Evolutionary conservation across 148 eudicot genomes (phyloP), one percentile per base, ranked within the genome.

Genomic region (Amaranthus hypochondriacus): DNA sequence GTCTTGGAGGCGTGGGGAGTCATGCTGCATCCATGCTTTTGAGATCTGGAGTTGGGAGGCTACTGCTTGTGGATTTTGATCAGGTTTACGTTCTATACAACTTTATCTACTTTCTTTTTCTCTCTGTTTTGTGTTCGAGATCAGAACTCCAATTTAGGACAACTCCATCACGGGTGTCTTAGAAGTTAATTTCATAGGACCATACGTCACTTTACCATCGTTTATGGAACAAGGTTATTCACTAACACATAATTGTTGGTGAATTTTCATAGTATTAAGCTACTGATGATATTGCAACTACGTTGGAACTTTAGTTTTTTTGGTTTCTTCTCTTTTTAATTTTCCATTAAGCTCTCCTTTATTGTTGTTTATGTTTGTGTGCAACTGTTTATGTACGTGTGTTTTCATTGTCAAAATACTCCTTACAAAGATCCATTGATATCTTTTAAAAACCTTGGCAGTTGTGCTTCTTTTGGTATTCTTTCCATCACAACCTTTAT

Each of bases 1-100:
- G 98, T 78, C 98, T 95, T 77, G 98, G 98, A 68, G 98, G 98
- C 59, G 98, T 95, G 70, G 98, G 98, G 50, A 95, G 98, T 81
- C 98, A 95, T 83, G 98, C 97, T 75, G 98, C 98, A 73, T 87
- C 90, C 71, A 92, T 95, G 97, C 93, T 95, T 83, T 79, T 95
- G 86, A 85, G 98, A 82, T 95, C 98, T 28, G 98, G 98, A 56
- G 94, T 95, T 21, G 97, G 98, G 66, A 86, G 86, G 76, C 93
- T 95, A 46, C 87, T 92, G 46, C 92, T 95, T 44, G 97, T 95
- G 64, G 98, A 95, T 87, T 95, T 95, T 84, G 98, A 95, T 79
- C 98, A 95, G 97, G 98, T 94, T 78, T 79, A 28, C 56, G 60
- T 59, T 66, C 10, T 64, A 42, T 75, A 10, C 11, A 57, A 44